Percentiles rank a stretch among this genome's conserved stretches.
These are phyloP conservation scores for Vicia sativa DNA, from an alignment of 306 rosid genomes.

Conservation along the genomic window DNA sequence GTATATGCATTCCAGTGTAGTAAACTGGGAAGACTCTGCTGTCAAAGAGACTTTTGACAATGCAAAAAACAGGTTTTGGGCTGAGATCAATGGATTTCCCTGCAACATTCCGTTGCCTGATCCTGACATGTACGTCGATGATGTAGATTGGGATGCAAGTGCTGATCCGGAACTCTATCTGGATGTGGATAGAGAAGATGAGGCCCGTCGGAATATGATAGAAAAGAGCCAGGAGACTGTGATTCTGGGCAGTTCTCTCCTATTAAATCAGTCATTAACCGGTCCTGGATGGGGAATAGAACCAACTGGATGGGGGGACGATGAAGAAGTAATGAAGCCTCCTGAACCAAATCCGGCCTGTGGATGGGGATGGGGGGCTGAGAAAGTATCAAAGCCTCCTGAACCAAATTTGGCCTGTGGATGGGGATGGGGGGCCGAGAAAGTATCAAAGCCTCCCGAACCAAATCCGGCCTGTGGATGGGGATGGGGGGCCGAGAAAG, in stretches of 20 bases:
- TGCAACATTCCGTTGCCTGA: slow-evolving; percentile 64
- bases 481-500: slow-evolving; percentile 27
- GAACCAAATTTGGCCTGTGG: slow-evolving; percentile 30
- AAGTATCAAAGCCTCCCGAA: slow-evolving; percentile 39
- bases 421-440: slow-evolving; percentile 37
- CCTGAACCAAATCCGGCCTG: slow-evolving; percentile 26
- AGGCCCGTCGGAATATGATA: not conserved
- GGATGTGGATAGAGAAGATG: slow-evolving; percentile 63
- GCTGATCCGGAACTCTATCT: slow-evolving; percentile 59
- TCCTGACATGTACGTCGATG: slow-evolving; percentile 61
- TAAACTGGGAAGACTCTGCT: slow-evolving; percentile 83
- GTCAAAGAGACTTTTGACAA: slow-evolving; percentile 75
- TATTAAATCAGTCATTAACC: slow-evolving; percentile 45
- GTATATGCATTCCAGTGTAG: slow-evolving; percentile 51
- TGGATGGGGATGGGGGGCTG: slow-evolving; percentile 24
- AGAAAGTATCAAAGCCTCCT: slow-evolving; percentile 39
- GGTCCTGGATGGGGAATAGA: slow-evolving; percentile 46
- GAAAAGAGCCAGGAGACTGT: slow-evolving; percentile 37
- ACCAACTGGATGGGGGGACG: slow-evolving; percentile 17
- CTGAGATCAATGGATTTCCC: slow-evolving; percentile 49
- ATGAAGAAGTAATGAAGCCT: slow-evolving; percentile 44
- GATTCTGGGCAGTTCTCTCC: slow-evolving; percentile 43
- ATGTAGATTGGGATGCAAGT: slow-evolving; percentile 67
- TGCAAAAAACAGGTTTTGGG: slow-evolving; percentile 80
- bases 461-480: slow-evolving; percentile 30